phyloP scores from a whole-genome alignment of 2,329 filamentous ascomycete species.

The Eurotiales sp. region DNA sequence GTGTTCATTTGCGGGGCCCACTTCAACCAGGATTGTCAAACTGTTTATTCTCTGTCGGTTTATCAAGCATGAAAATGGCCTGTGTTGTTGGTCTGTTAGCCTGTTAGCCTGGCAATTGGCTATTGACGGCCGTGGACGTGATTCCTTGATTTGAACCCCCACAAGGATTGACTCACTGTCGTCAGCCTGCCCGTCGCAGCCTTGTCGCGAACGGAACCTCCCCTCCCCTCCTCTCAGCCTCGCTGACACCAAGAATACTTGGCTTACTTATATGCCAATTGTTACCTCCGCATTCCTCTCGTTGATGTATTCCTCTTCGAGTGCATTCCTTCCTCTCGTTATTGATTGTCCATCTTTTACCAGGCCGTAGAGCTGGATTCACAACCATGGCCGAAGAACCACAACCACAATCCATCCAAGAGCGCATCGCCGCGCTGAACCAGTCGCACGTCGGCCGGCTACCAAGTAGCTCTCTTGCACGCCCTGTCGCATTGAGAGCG shows the following conservation, averaged over 20 bases:
- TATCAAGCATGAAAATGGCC: no score
- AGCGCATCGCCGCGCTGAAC: constrained; percentile 45
- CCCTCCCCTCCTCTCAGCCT: not conserved
- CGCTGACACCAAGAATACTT: not conserved
- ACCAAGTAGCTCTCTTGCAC: constrained; percentile 27
- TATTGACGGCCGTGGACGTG: not conserved
- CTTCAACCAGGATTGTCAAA: no score
- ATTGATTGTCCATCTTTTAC: not conserved
- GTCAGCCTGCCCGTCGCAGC: constrained; percentile 1
- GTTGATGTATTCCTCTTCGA: not conserved
- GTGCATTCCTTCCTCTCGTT: not conserved
- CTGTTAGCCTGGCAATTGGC: not conserved
- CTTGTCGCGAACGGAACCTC: not conserved
- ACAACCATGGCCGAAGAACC: constrained; percentile 39
- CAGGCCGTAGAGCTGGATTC: not conserved
- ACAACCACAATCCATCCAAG: constrained; percentile 42
- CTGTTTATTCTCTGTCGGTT: no score
- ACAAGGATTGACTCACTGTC: not conserved
- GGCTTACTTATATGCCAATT: not conserved
- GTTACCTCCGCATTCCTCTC: not conserved
- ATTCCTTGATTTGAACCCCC: constrained; percentile 1
- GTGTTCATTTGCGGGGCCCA: no score
- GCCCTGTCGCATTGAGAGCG: constrained; percentile 26
- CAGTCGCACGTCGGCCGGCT: constrained; percentile 38
- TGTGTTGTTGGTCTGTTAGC: no score